These are phyloP conservation scores for Cryptomeria japonica DNA, from an alignment of 75 land plant genomes.

Conservation along the genomic window DNA sequence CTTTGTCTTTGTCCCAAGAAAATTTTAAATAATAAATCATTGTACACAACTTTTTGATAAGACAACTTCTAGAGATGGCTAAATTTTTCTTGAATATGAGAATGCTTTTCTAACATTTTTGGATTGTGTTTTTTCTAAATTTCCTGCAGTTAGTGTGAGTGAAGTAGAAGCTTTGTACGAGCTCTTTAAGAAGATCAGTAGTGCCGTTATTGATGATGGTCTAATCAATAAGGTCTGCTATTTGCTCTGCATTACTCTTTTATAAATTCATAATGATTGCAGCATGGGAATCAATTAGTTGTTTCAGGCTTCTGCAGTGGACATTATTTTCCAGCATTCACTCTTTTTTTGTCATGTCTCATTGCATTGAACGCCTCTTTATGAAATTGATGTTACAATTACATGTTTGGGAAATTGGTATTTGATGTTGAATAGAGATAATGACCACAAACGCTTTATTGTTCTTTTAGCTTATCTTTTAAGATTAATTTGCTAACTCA, in stretches of 20 bases:
- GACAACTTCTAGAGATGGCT: not conserved
- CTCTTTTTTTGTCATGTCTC: not conserved
- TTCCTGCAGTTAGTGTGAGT: slow-evolving; percentile 53
- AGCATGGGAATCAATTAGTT: not conserved
- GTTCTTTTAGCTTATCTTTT: not conserved
- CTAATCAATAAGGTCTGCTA: slow-evolving; percentile 54
- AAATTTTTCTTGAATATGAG: not conserved
- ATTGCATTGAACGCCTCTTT: not conserved
- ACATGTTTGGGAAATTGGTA: not conserved
- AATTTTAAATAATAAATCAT: too few relatives aligned
- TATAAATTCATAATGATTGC: not conserved
- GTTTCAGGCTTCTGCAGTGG: not conserved
- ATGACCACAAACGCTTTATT: not conserved
- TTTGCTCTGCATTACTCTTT: slow-evolving; percentile 12
- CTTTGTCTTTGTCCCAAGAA: not conserved
- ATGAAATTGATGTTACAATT: not conserved
- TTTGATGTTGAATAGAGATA: not conserved
- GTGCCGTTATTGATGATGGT: slow-evolving; percentile 67
- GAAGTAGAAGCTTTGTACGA: slow-evolving; percentile 65
- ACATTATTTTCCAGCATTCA: not conserved
- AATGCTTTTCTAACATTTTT: not conserved
- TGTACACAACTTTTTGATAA: not conserved
- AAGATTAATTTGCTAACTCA: not conserved
- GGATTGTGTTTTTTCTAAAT: not conserved
- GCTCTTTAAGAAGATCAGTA: slow-evolving; percentile 63